phyloP scores from a whole-genome alignment of 1,284 basidiomycete genomes.

The Ceratobasidium sp. region DNA sequence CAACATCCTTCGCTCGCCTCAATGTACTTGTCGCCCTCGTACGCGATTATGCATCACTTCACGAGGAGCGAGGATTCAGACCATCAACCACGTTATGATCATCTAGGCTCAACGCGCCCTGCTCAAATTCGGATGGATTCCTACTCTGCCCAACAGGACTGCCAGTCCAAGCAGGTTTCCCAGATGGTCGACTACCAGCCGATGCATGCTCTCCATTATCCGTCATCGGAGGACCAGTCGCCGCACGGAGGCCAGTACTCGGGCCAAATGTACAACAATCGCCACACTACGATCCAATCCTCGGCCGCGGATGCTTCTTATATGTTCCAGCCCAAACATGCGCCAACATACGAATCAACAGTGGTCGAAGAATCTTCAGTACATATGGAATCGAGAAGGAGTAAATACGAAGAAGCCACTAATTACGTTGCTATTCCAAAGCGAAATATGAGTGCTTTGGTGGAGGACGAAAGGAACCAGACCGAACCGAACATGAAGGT shows the following conservation, averaged over 20 bases:
- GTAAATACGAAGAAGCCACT: too few species aligned
- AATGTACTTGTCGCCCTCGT: conserved; percentile 22
- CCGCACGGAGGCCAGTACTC: conserved; percentile 39
- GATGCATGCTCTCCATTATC: conserved; percentile 25
- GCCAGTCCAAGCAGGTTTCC: conserved; percentile 4
- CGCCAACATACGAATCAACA: too few species aligned
- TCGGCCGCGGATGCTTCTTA: conserved; percentile 40
- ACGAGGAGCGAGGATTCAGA: conserved; percentile 34
- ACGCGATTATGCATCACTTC: conserved; percentile 37
- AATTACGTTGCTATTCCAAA: too few species aligned
- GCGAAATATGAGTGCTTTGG: too few species aligned
- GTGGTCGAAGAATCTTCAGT: too few species aligned
- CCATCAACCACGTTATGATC: conserved; percentile 43
- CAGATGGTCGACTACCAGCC: conserved; percentile 17
- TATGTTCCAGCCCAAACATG: conserved; percentile 23
- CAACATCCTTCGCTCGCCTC: conserved; percentile 38
- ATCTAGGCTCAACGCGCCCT: conserved; percentile 32
- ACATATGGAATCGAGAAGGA: too few species aligned
- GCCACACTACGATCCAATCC: conserved; percentile 22
- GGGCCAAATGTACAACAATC: conserved; percentile 33
- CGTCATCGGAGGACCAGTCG: conserved; percentile 22
- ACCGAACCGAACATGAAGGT: too few species aligned
- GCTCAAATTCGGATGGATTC: conserved; percentile 28
- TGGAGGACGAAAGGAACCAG: too few species aligned
- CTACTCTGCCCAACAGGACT: conserved; percentile 17